Conservation (phyloP, 2,329 filamentous ascomycete genomes). For the Malbranchea cinnamomea region DNA sequence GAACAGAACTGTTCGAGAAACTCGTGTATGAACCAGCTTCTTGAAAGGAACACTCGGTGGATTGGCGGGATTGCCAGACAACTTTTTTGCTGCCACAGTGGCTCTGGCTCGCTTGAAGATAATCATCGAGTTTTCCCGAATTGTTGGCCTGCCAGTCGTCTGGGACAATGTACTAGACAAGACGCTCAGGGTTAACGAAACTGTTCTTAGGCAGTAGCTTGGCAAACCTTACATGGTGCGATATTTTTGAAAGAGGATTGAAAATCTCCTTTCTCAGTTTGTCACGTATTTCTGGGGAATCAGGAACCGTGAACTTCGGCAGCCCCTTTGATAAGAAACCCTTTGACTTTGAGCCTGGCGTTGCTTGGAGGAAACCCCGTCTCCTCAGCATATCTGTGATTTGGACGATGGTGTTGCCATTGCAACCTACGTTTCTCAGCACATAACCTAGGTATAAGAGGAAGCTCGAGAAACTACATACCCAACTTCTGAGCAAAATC, state of each 20-base stretch:
- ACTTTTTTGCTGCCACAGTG: no score
- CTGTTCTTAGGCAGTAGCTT: no score
- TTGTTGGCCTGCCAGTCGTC: no score
- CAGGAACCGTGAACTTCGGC: constrained; percentile 16
- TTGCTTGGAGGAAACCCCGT: constrained; percentile 14
- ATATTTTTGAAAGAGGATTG: constrained; percentile 19
- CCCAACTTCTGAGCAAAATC: constrained; percentile 18
- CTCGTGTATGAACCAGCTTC: no score
- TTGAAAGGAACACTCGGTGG: no score
- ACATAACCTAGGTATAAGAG: not conserved
- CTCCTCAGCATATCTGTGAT: constrained; percentile 18
- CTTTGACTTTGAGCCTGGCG: constrained; percentile 18
- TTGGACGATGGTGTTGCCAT: constrained; percentile 16
- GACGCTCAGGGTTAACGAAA: no score
- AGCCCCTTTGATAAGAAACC: constrained; percentile 17
- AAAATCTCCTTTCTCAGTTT: constrained; percentile 17
- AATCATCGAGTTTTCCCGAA: no score
- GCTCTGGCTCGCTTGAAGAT: no score
- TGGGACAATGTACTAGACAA: constrained; percentile 8
- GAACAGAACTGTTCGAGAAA: no score
- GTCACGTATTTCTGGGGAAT: constrained; percentile 10
- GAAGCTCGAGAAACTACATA: constrained; percentile 10
- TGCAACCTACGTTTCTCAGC: constrained; percentile 17
- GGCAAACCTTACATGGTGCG: constrained; percentile 18
- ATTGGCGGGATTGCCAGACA: no score